Base-by-base conservation (phyloP, 1,139 yeast species). In the Debaryomycetaceae sp. region DNA sequence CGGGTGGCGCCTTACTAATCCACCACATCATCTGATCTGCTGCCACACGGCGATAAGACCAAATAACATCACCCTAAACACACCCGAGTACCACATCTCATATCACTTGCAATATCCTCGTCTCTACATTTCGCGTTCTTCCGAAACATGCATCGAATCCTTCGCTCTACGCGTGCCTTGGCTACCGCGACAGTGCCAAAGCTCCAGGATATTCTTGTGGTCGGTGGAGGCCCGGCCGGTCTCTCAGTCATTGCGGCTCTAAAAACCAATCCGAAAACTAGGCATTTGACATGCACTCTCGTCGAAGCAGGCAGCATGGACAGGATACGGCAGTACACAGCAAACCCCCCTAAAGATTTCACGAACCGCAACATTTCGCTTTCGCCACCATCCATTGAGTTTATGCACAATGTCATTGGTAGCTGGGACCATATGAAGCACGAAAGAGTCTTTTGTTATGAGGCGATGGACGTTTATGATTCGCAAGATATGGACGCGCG, bases 161-260 rank as follows among this genome's bases (percentile, higher is more conserved):
- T n/a, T n/a, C n/a, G 20, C 20, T 18, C 20, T 18, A 18, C n/a
- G 24, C 12, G 24, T n/a, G 6, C n/a, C 11, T 16, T 24, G 10
- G 26, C 26, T 5, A 24, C 26, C 13, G 20, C 32, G 15, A 15
- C 29, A 6, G 26, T 26, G 6, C 32, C 35, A 16, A 34, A 32
- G 24, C 44, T 55, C 15, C 65, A 67, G 30, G 99, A 90, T 50
- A 74, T 92, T 15, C 77, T 83, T 10, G 80, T 90, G 33, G 81
- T 92, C 27, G 99, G 99, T 16, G 98, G 95, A 5, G 99, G 99
- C 0, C 95, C 97, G 1, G 97, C 98, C 0, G 99, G 99, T 0
- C 58, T 90, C 32, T 78, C 96, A 1, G 59, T 90, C 23, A 77
- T 92, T 2, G 69, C 95, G 0, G 93, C 94, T 0, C 78, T 48